Evolutionary conservation across 2,329 filamentous ascomycete species (phyloP), one percentile per base, ranked within the genome.

Genomic region (Diaporthe batatas): DNA sequence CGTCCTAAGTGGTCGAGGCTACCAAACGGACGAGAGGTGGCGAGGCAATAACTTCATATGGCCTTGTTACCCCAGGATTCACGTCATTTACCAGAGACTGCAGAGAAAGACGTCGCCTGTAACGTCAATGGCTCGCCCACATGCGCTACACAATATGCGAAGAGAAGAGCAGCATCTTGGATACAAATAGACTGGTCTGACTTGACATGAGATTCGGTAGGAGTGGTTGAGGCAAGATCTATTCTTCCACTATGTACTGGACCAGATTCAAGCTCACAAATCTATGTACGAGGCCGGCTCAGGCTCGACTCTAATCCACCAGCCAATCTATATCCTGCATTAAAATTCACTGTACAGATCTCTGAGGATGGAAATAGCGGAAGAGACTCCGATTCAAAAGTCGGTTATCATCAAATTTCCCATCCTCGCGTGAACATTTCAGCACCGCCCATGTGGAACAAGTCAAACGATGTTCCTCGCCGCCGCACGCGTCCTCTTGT

Each of bases 51-150:
- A 75, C 67, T 39, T 74, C 78, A 25, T 78, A 76, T 68, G 74
- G 53, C n/a, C 29, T 75, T 39, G 76, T 75, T 29, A 74, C 76
- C 59, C 76, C 76, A 32, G 75, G 76, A 7, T 68, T 71, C 39
- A 32, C 71, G 7, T 49, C 75, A 10, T 77, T 77, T 36, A 6
- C 44, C 6, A n/a, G 44, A 2, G 71, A 54, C 1, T 75, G 70
- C 58, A 71, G 75, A 64, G 74, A 80, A 47, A 75, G 74, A 21
- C 59, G 78, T 34, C 77, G 74, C 55, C 75, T 81, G 7, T 75
- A 78, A 54, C 79, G 80, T 6, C 81, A 82, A 72, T 81, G 78
- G 78, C 68, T 74, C 32, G 79, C 81, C 12, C 82, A 80, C 76
- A 77, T 78, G 39, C 77, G 74, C 6, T 76, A 75, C 68, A 75